A percentile compares a stretch with the other conserved stretches of the same genome.
Conservation (phyloP, 2,329 filamentous ascomycete species). For the Penicillium aurantiogriseum region DNA sequence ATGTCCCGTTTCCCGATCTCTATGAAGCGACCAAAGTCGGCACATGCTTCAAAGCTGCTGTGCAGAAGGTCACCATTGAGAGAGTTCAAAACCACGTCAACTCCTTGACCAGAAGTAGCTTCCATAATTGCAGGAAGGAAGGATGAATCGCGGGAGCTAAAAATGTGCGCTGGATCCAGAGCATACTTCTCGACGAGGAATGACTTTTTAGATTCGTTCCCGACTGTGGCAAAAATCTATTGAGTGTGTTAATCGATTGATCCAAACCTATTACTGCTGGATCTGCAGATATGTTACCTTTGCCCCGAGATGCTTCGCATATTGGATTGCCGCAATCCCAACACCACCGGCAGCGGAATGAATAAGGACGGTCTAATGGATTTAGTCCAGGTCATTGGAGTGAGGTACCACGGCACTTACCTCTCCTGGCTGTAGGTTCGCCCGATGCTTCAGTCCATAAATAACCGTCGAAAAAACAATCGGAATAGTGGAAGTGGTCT, state of each 20-base stretch:
- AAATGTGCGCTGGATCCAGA: constrained; percentile 22
- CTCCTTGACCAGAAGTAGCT: background rate
- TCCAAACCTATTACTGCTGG: background rate
- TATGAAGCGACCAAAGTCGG: constrained; percentile 19
- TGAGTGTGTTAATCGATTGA: background rate
- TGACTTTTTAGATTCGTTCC: constrained; percentile 15
- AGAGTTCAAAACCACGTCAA: constrained; percentile 20
- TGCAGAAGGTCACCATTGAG: constrained; percentile 25
- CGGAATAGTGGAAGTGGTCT: background rate
- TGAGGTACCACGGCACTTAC: background rate
- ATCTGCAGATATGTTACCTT: background rate
- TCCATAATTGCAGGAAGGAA: background rate
- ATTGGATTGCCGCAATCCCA: constrained; percentile 20
- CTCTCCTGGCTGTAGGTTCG: background rate
- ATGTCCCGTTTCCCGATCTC: constrained; percentile 18
- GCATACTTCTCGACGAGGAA: constrained; percentile 12
- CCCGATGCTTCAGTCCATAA: background rate
- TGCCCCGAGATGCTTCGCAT: constrained; percentile 3
- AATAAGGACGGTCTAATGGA: constrained; percentile 17
- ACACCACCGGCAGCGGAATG: constrained; percentile 16
- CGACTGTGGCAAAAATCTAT: constrained; percentile 20
- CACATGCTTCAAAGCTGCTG: constrained; percentile 24
- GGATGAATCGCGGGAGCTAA: constrained; percentile 13
- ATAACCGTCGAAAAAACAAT: background rate
- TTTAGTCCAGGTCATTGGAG: background rate